Percentiles rank a stretch among this genome's conserved stretches.
Conservation (phyloP, 169 alveolate species). For the Cryptosporidium andersoni region DNA sequence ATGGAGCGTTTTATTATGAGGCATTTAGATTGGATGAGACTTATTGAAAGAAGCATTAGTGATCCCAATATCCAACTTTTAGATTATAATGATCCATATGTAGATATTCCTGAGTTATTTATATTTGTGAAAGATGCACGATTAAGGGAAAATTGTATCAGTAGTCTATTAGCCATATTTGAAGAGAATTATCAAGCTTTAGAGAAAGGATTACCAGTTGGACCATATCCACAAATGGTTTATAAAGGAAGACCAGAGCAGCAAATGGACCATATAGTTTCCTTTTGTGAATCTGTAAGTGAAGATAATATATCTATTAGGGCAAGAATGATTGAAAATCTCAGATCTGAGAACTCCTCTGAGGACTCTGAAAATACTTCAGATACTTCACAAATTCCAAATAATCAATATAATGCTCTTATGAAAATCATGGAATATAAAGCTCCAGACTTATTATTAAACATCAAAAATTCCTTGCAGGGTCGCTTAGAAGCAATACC, state of each 20-base stretch:
- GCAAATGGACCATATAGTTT: constrained; percentile 18
- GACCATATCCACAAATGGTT: constrained; percentile 42
- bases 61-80: constrained; percentile 12
- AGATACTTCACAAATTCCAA: background rate
- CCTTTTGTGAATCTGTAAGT: constrained; percentile 17
- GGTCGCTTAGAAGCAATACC: constrained; percentile 17
- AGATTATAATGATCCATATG: constrained; percentile 37
- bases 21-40: constrained; percentile 48
- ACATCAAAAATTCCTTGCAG: background rate
- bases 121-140: constrained; percentile 65
- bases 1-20: constrained; percentile 43
- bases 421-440: constrained; percentile 1
- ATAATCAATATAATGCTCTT: too few relatives aligned
- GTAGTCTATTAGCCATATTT: constrained; percentile 27
- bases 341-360: background rate
- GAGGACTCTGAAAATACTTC: background rate
- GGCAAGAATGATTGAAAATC: background rate
- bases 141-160: constrained; percentile 36
- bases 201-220: constrained; percentile 54
- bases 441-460: background rate
- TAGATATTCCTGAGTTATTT: constrained; percentile 49
- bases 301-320: background rate
- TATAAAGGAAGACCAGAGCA: constrained; percentile 20
- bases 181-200: constrained; percentile 43
- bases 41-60: constrained; percentile 19